Conservation (phyloP, 306 rosid species). For the Trifolium dubium region DNA sequence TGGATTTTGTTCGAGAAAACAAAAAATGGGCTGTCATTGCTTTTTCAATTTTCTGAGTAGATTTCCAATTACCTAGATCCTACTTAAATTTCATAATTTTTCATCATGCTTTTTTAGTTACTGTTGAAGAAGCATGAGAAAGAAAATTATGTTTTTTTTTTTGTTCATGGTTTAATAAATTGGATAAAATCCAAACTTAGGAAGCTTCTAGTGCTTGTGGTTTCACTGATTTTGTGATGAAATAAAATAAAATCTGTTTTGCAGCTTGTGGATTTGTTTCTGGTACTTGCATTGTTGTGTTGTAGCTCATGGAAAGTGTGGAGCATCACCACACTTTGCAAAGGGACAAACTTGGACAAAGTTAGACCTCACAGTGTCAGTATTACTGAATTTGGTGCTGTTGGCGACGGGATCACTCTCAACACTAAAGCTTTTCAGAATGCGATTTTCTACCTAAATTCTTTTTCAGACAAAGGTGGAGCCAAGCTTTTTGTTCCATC, state of each 20-base stretch:
- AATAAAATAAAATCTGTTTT: slow-evolving; percentile 14
- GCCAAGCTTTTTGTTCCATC: slow-evolving; percentile 84
- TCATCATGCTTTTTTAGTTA: neutral
- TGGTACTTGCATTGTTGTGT: slow-evolving; percentile 64
- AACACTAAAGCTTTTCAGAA: slow-evolving; percentile 85
- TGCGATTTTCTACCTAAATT: slow-evolving; percentile 81
- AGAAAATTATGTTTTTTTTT: slow-evolving; percentile 15
- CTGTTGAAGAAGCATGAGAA: slow-evolving; percentile 23
- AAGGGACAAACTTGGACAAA: slow-evolving; percentile 45
- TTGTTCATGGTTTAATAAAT: slow-evolving; percentile 17
- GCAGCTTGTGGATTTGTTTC: slow-evolving; percentile 69
- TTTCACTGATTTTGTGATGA: slow-evolving; percentile 13
- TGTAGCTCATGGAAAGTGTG: slow-evolving; percentile 62
- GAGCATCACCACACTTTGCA: slow-evolving; percentile 69
- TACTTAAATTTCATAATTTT: slow-evolving; percentile 31
- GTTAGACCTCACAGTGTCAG: slow-evolving; percentile 83
- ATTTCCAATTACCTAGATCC: slow-evolving; percentile 35
- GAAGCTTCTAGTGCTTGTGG: slow-evolving; percentile 8
- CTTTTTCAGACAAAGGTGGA: slow-evolving; percentile 81
- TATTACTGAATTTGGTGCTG: slow-evolving; percentile 80
- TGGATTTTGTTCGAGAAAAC: neutral
- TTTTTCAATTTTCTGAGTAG: slow-evolving; percentile 27
- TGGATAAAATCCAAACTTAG: slow-evolving; percentile 20
- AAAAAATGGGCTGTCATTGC: slow-evolving; percentile 16
- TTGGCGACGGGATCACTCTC: slow-evolving; percentile 83